These are phyloP conservation scores for Jaltomata sinuosa DNA, from an alignment of 257 asterid species.

Conservation along the genomic window DNA sequence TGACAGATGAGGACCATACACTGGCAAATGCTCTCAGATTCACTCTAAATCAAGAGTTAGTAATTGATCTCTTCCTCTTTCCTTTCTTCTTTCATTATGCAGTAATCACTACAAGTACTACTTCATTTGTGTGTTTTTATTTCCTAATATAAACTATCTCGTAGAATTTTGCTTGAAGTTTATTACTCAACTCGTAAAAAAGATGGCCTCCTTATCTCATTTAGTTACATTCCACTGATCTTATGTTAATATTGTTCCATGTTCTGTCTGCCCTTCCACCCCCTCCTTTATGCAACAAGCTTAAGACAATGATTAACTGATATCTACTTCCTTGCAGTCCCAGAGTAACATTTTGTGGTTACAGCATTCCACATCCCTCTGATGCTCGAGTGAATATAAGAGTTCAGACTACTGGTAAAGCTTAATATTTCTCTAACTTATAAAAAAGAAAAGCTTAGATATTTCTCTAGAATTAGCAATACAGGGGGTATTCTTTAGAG, in stretches of 20 bases:
- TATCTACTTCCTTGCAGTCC: slow-evolving; percentile 46
- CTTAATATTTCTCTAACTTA: neutral
- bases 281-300: neutral
- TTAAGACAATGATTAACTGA: neutral
- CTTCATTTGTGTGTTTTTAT: neutral
- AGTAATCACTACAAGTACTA: neutral
- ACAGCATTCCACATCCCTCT: slow-evolving; percentile 96
- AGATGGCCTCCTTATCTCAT: neutral
- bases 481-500: neutral
- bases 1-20: slow-evolving; percentile 83
- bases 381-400: slow-evolving; percentile 87
- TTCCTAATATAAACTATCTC: too few species aligned
- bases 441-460: neutral
- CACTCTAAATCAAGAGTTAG: slow-evolving; percentile 84
- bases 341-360: slow-evolving; percentile 70
- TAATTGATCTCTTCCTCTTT: neutral
- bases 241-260: neutral
- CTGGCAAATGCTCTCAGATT: slow-evolving; percentile 76
- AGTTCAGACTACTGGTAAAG: slow-evolving; percentile 86
- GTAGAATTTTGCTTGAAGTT: neutral
- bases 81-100: neutral
- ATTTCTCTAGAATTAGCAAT: neutral
- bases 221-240: neutral
- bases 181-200: neutral
- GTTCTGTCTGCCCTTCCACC: neutral